A percentile compares a stretch with the other conserved stretches of the same genome.
These are phyloP conservation scores for Silene vulgaris DNA, from an alignment of 179 eudicot species.

Conservation along the genomic window DNA sequence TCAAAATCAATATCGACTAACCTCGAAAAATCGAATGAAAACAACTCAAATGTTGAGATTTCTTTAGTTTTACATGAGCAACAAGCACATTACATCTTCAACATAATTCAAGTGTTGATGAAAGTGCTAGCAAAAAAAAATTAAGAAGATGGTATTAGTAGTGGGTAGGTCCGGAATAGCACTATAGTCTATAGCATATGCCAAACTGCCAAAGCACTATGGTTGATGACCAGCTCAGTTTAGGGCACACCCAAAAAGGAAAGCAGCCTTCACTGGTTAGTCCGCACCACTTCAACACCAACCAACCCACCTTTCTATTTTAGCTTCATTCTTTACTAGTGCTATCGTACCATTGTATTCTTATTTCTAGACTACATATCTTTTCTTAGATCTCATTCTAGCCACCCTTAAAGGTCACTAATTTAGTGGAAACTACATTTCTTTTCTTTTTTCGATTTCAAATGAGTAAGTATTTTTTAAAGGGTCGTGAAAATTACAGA, in stretches of 20 bases:
- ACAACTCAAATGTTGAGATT: too few species aligned
- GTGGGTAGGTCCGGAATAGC: not conserved
- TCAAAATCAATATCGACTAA: too few species aligned
- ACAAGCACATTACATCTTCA: too few species aligned
- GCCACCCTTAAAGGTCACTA: not conserved
- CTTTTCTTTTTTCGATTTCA: too few species aligned
- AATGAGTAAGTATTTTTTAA: too few species aligned
- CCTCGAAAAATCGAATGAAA: too few species aligned
- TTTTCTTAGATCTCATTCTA: not conserved
- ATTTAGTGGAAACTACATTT: not conserved
- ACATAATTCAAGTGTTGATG: too few species aligned
- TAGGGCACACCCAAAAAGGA: slow-evolving; percentile 17
- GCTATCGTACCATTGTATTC: not conserved
- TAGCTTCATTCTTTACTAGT: not conserved
- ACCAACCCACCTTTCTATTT: slow-evolving; percentile 10
- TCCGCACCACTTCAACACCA: not conserved
- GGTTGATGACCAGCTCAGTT: not conserved
- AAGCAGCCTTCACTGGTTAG: not conserved
- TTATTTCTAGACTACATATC: not conserved
- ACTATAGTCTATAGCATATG: not conserved
- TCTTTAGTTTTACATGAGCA: too few species aligned
- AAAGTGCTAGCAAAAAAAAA: too few species aligned
- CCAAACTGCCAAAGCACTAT: slow-evolving; percentile 1
- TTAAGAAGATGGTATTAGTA: too few species aligned
- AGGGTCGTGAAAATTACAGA: too few species aligned